Base-by-base conservation (phyloP, 2,329 filamentous ascomycete genomes). In the Colletotrichum musae region DNA sequence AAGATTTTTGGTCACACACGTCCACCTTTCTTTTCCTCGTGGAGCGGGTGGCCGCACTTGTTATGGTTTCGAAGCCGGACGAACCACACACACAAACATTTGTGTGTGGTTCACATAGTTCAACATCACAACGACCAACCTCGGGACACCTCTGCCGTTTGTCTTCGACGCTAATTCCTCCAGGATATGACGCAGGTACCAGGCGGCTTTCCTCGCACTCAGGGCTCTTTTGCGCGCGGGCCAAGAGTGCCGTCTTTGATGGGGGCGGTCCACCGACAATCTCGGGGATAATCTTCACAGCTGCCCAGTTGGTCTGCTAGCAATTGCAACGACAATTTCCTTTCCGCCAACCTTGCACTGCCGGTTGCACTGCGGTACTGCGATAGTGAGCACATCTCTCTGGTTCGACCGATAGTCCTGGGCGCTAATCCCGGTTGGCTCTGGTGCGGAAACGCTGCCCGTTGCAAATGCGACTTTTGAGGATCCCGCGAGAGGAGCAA, bases 371-470 rank as follows among this genome's bases (percentile, higher is more conserved):
- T 50, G 45, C 45, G 61, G 43, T 48, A 57, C 21, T 24, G 21
- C 21, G 21, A 24, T 4, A 24, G 2, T 24, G 16, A 18, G 15
- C 21, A 32, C 39, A 15, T 59, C 26, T 18, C 39, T 70, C 57
- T 69, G 67, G 67, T 70, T 68, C 57, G 64, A 70, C 68, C 64
- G 64, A 70, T 68, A 59, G 53, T 43, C n/a, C n/a, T 21, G 32
- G 28, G 21, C 64, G 57, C 68, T 70, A 68, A 52, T 16, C 68
- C 64, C 28, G 39, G 58, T 68, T 39, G 64, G 54, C 48, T 50
- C 52, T 68, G 68, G 68, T 68, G 68, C 41, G 64, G 64, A 68
- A 70, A 68, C 64, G 68, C 64, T 63, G 64, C 41, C 64, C 58
- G 68, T 70, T 58, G 68, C 64, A 68, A 64, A 63, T 57, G 62